Base-by-base conservation (phyloP, 495 filamentous ascomycete genomes). In the Halenospora varia region DNA sequence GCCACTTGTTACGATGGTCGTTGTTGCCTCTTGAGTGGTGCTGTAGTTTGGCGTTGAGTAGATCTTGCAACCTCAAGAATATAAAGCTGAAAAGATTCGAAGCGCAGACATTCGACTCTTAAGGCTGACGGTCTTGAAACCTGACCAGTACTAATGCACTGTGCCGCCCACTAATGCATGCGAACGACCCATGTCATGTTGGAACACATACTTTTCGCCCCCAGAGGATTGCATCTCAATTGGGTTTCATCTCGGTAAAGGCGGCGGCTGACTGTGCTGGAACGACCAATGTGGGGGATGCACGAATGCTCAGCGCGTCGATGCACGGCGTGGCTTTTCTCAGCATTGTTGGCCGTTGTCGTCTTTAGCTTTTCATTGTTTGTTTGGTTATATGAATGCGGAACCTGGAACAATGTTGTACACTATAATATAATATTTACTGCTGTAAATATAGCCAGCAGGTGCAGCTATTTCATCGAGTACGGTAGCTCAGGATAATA, bases 281-380 rank as follows among this genome's bases (percentile, higher is more conserved):
- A 52, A n/a, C 25, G 25, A 52, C 26, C 49, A 52, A 52, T 51
- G 29, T 24, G 25, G 49, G 40, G 26, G 49, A 2, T 40, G 40
- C 49, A 52, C 49, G 40, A 40, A 40, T 40, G 19, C 48, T 51
- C 26, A 25, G 25, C 29, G 49, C 3, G 23, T 40, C 17, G 8
- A 40, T 18, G 11, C 49, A 40, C 17, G 10, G 26, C 20, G 49
- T 35, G 49, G 25, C 49, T 40, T 52, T 39, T 18, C 26, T 26
- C 19, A 13, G 26, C 25, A 52, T 52, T 52, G n/a, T n/a, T n/a
- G n/a, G n/a, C n/a, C 20, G 9, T 26, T 19, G 18, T 24, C 49
- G 26, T 52, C 49, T 8, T 40, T 26, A 52, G 25, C 48, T 26
- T 4, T 13, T n/a, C n/a, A n/a, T n/a, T 35, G 29, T 35, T 35